These are phyloP conservation scores for Aphanomyces cochlioides DNA, from an alignment of 352 stramenopile genomes.

Conservation along the genomic window DNA sequence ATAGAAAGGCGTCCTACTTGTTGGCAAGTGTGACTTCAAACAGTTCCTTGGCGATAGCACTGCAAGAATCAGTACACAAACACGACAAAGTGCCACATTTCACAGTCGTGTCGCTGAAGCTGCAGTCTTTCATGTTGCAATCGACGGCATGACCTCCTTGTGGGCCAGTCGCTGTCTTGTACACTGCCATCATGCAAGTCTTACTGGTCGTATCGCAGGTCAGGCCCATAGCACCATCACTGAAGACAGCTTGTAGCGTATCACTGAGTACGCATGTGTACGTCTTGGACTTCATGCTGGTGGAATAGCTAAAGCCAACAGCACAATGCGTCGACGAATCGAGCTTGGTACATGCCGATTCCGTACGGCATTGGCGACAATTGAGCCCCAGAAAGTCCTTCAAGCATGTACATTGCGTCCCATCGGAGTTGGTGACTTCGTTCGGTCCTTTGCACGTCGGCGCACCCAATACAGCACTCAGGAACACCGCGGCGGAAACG, in stretches of 20 bases:
- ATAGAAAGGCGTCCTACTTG: constrained; percentile 38
- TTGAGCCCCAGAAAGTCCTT: constrained; percentile 5
- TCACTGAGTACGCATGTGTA: constrained; percentile 58
- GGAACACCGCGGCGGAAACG: background rate
- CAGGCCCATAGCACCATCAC: constrained; percentile 60
- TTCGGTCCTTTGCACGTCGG: background rate
- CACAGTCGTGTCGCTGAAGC: constrained; percentile 46
- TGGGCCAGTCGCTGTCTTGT: constrained; percentile 50
- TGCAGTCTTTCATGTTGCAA: constrained; percentile 54
- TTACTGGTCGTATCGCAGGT: constrained; percentile 48
- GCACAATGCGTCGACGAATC: constrained; percentile 36
- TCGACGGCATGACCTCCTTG: constrained; percentile 61
- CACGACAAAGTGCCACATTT: constrained; percentile 55
- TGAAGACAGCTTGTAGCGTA: constrained; percentile 57
- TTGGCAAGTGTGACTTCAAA: constrained; percentile 62
- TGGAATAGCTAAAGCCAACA: constrained; percentile 49
- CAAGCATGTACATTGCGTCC: constrained; percentile 1
- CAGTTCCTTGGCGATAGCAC: constrained; percentile 54
- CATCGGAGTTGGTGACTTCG: background rate
- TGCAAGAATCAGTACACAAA: constrained; percentile 61
- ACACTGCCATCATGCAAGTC: constrained; percentile 65
- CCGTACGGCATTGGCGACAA: constrained; percentile 15
- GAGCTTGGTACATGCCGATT: background rate
- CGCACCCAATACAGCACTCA: background rate
- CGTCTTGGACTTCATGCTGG: constrained; percentile 50